Evolutionary conservation across 176 grass and related monocot species (phyloP), one percentile per base, ranked within the genome.

Genomic region (Avena atlantica): DNA sequence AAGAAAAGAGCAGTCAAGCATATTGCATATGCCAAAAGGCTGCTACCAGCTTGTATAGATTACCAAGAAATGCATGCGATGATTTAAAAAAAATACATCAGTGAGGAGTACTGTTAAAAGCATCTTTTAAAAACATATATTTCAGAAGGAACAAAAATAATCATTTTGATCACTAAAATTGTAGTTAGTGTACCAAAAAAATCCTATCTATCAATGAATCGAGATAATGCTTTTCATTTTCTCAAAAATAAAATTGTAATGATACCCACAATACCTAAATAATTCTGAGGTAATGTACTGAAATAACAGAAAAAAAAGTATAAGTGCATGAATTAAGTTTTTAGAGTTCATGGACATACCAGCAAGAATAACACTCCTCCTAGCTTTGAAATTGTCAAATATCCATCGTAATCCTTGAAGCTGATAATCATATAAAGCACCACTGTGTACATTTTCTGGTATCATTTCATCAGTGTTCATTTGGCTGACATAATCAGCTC

Each of bases 331-430:
- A 27, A 83, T 74, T 49, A 17, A 52, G 63, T 42, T 24, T 15
- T 79, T 76, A 50, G 11, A 69, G 60, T 75, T 83, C 31, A 88
- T 12, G 15, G 17, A 76, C 87, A 36, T 92, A 94, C 89, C 93
- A 83, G 93, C 93, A 78, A 95, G 93, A 53, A 95, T 92, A 71
- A 89, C 73, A 19, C 92, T 95, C 76, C 85, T 92, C 58, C 48
- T 92, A 81, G 50, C 70, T 80, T 81, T 87, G 67, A 86, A 95
- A 50, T 92, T 95, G 56, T 79, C 69, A 55, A 95, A 57, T 9
- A 95, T 89, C 93, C 90, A 95, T 71, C 89, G 80, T 86, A 95
- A 78, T n/a, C 90, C 93, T 88, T 95, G 90, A 81, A 89, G 86
- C 86, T 95, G 93, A 80, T 95, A 95, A 31, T 90, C 85, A 59